Evolutionary conservation across 345 rosid genomes (phyloP).

Genomic region (Odontarrhena argentea): DNA sequence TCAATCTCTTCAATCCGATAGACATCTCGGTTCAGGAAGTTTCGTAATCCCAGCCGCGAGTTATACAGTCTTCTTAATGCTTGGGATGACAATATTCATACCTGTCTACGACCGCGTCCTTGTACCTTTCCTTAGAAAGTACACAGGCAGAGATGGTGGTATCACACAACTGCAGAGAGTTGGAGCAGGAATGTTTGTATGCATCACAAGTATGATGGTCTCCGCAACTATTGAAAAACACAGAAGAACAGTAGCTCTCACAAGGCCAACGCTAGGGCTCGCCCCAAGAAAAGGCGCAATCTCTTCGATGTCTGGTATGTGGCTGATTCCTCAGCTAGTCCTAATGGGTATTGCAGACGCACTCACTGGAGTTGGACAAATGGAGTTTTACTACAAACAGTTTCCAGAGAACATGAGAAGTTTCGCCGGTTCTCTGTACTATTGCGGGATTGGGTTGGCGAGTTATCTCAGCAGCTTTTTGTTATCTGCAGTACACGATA

Average conservation of each 20-base stretch:
- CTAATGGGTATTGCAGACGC: constrained; percentile 42
- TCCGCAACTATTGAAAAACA: constrained; percentile 43
- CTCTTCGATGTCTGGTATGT: constrained; percentile 45
- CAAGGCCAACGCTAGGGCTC: constrained; percentile 39
- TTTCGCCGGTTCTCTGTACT: constrained; percentile 41
- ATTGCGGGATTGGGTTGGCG: constrained; percentile 40
- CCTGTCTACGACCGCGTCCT: constrained; percentile 56
- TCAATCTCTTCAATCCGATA: constrained; percentile 61
- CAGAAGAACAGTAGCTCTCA: constrained; percentile 37
- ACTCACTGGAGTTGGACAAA: constrained; percentile 40
- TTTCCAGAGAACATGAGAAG: constrained; percentile 52
- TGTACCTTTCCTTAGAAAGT: constrained; percentile 47
- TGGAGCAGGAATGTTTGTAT: constrained; percentile 45
- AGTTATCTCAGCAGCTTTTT: constrained; percentile 44
- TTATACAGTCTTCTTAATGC: constrained; percentile 56
- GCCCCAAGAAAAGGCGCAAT: constrained; percentile 43
- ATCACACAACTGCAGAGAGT: constrained; percentile 49
- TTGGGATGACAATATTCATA: constrained; percentile 53
- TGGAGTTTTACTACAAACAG: constrained; percentile 50
- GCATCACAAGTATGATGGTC: constrained; percentile 43
- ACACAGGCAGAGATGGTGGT: constrained; percentile 52
- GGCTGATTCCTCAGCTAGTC: constrained; percentile 46
- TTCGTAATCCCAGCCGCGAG: constrained; percentile 61
- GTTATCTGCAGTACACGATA: constrained; percentile 38
- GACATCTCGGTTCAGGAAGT: constrained; percentile 43